A percentile compares a stretch with the other conserved stretches of the same genome.
These are phyloP conservation scores for Pichia norvegensis DNA, from an alignment of 1,139 yeast species.

Conservation along the genomic window DNA sequence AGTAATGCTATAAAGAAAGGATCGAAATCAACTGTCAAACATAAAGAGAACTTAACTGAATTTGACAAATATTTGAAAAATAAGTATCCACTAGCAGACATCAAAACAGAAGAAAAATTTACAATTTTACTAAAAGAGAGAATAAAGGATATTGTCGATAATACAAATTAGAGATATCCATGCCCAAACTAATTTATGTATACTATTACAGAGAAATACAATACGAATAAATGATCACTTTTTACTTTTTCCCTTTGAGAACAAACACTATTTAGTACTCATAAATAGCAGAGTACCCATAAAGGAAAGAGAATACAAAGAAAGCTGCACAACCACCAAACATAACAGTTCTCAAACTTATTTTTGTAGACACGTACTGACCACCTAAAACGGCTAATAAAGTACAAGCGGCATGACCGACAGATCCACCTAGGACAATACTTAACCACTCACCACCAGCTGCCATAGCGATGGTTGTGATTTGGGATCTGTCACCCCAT, in stretches of 20 bases:
- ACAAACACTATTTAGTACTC: slow-evolving; percentile 12
- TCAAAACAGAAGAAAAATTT: slow-evolving; percentile 22
- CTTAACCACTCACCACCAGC: slow-evolving; percentile 92
- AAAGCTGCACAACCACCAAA: slow-evolving; percentile 86
- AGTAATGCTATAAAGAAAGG: neutral
- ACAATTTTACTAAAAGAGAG: slow-evolving; percentile 34
- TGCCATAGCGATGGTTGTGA: slow-evolving; percentile 97
- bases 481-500: slow-evolving; percentile 98
- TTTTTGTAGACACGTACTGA: slow-evolving; percentile 75
- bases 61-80: slow-evolving; percentile 17
- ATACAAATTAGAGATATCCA: neutral
- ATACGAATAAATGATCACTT: neutral
- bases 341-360: slow-evolving; percentile 87
- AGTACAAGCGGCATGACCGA: slow-evolving; percentile 90
- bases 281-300: slow-evolving; percentile 56
- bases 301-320: slow-evolving; percentile 71
- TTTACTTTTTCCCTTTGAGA: neutral
- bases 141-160: slow-evolving; percentile 15
- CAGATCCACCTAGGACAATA: slow-evolving; percentile 80
- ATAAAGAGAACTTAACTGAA: slow-evolving; percentile 7
- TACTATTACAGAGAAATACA: neutral
- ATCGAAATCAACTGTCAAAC: neutral
- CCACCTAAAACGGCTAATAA: slow-evolving; percentile 93
- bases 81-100: slow-evolving; percentile 9
- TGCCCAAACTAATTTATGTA: neutral